Evolutionary conservation across 192 early-diverging fungal species (phyloP), one percentile per base, ranked within the genome.

Genomic region (Funneliformis geosporum): DNA sequence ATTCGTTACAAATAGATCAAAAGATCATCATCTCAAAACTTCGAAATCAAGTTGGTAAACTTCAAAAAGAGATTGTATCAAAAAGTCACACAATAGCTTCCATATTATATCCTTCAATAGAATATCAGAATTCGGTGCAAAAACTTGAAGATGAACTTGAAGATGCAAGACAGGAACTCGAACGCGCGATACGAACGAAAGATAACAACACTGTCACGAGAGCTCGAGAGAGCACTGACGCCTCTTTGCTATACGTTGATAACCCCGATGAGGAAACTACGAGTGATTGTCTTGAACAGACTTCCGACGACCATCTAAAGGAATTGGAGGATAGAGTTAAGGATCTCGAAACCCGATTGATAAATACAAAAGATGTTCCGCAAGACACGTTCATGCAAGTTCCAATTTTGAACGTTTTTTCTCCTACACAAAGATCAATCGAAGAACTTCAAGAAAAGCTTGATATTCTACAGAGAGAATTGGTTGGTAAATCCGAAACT

Each of bases 321-420:
- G 27, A 38, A 46, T 59, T 76, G 43, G 75, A 76, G 42, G 75
- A 60, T 27, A 76, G 42, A 21, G 46, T 76, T 33, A 78, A 67
- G 33, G 42, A 43, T 47, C 46, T 78, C 16, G 76, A 67, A 21
- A 16, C 5, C 2, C 43, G 60, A 75, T 23, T 75, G 12, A 25
- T 9, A 60, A 75, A 60, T 25, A 16, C 73, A 7, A 55, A 18
- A 55, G 16, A 21, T n/a, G 14, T 18, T 55, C 18, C 18, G 18
- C 50, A 55, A 55, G 50, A 55, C 21, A n/a, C 50, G 18, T 21
- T n/a, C 11, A 70, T 18, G 42, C 33, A n/a, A 44, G 27, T 55
- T 21, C 50, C 50, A 21, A 1, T 55, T 21, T 55, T 21, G 18
- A 18, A 68, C 5, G 8, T 16, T 10, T 14, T 3, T 55, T 55